Percentiles rank a stretch among this genome's conserved stretches.
phyloP scores from a whole-genome alignment of 768 basidiomycete species.

The Fibroporia radiculosa region DNA sequence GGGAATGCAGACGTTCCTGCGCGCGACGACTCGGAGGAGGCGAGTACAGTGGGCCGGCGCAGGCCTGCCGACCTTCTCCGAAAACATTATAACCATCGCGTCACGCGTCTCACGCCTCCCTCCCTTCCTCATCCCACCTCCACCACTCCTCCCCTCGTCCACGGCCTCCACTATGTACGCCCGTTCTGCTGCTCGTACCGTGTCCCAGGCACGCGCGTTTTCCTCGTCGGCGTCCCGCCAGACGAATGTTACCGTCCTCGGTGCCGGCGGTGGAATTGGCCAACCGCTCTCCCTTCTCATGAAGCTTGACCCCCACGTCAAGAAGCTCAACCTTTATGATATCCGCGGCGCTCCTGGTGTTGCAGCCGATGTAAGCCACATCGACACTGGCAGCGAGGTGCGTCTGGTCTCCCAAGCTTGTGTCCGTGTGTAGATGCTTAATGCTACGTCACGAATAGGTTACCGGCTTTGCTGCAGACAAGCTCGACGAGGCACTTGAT shows the following conservation, averaged over 20 bases:
- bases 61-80: conserved; percentile 13
- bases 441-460: conserved; percentile 40
- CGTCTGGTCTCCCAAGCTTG: conserved; percentile 19
- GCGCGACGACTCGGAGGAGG: not conserved
- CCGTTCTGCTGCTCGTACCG: conserved; percentile 51
- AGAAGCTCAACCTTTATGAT: conserved; percentile 83
- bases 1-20: not conserved
- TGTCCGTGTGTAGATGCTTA: not conserved
- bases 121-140: conserved; percentile 4
- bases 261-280: conserved; percentile 98
- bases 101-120: conserved; percentile 7
- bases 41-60: not conserved
- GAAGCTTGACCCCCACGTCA: conserved; percentile 88
- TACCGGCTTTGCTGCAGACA: conserved; percentile 72
- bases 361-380: conserved; percentile 93
- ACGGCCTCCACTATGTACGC: conserved; percentile 46
- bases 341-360: conserved; percentile 96
- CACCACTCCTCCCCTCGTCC: conserved; percentile 6
- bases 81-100: conserved; percentile 9
- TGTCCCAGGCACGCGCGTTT: conserved; percentile 57
- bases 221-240: conserved; percentile 64
- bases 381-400: conserved; percentile 80
- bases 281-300: conserved; percentile 92
- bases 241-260: conserved; percentile 92
- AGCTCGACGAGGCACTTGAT: conserved; percentile 84